Evolutionary conservation across 1,284 basidiomycete species (phyloP).

Genomic region (Cryptococcus deneoformans): DNA sequence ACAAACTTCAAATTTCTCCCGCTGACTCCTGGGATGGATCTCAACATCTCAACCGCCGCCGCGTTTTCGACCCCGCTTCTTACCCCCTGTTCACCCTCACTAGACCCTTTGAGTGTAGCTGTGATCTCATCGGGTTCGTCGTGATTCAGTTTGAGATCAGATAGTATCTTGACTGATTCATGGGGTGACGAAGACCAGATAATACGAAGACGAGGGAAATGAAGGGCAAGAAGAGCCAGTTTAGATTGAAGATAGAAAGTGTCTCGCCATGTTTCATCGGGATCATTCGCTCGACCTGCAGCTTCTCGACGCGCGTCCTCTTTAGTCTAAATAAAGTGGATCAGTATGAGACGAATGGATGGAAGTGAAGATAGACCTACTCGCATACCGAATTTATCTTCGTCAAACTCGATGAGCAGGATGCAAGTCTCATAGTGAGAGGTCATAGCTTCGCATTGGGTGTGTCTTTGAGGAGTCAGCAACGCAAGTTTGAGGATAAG

Average conservation of each 20-base stretch:
- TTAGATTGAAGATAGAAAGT: conserved; percentile 73
- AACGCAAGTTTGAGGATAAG: not conserved
- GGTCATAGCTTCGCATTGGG: conserved; percentile 96
- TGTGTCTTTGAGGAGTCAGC: conserved; percentile 61
- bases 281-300: conserved; percentile 37
- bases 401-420: conserved; percentile 97
- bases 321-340: conserved; percentile 40
- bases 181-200: conserved; percentile 98
- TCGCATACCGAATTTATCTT: conserved; percentile 91
- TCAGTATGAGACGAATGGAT: no score
- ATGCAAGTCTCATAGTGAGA: conserved; percentile 93
- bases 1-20: conserved; percentile 84
- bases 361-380: conserved; percentile 51
- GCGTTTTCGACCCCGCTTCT: conserved; percentile 38
- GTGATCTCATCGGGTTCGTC: conserved; percentile 75
- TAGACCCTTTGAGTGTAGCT: conserved; percentile 72
- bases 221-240: conserved; percentile 73
- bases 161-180: conserved; percentile 87
- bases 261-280: conserved; percentile 31
- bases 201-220: conserved; percentile 87
- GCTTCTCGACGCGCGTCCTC: conserved; percentile 55
- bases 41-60: conserved; percentile 49
- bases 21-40: conserved; percentile 62
- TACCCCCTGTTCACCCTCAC: conserved; percentile 18
- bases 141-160: conserved; percentile 81